A percentile compares a stretch with the other conserved stretches of the same genome.
These are phyloP conservation scores for Dichomitus squalens DNA, from an alignment of 1,284 basidiomycete genomes.

Conservation along the genomic window DNA sequence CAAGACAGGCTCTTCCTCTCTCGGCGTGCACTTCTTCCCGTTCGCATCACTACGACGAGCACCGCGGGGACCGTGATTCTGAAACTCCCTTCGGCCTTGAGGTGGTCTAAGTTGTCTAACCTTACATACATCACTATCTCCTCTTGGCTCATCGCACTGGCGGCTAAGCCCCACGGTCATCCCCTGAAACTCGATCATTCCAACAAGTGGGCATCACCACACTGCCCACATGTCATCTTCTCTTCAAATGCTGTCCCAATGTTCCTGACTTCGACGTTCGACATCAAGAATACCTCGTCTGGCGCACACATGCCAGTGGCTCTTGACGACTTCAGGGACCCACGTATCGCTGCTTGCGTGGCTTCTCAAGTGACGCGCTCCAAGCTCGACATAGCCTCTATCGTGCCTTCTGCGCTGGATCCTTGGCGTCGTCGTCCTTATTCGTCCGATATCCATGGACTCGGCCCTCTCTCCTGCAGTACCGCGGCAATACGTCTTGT, in stretches of 20 bases:
- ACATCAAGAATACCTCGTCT: slow-evolving; percentile 12
- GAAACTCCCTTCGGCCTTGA: slow-evolving; percentile 16
- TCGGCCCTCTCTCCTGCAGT: not conserved
- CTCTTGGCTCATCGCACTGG: no score
- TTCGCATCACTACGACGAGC: slow-evolving; percentile 20
- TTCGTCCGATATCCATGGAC: not conserved
- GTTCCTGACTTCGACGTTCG: slow-evolving; percentile 17
- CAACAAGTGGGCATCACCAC: slow-evolving; percentile 21
- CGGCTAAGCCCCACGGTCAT: slow-evolving; percentile 17
- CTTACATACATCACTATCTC: no score
- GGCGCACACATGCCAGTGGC: not conserved
- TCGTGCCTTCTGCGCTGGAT: not conserved
- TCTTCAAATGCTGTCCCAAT: slow-evolving; percentile 6
- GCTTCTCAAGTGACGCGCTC: slow-evolving; percentile 4
- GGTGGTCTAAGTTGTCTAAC: slow-evolving; percentile 8
- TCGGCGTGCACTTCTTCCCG: slow-evolving; percentile 3
- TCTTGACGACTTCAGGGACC: slow-evolving; percentile 14
- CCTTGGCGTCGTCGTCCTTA: not conserved
- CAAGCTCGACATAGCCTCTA: slow-evolving; percentile 2
- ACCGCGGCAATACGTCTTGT: not conserved
- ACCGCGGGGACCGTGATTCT: slow-evolving; percentile 16
- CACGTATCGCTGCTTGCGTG: not conserved
- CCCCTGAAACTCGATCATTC: slow-evolving; percentile 23
- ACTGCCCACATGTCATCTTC: slow-evolving; percentile 19
- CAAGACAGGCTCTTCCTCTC: not conserved